A percentile compares a stretch with the other conserved stretches of the same genome.
Conservation (phyloP, 1,139 yeast species). For the Suhomyces choctaworum region DNA sequence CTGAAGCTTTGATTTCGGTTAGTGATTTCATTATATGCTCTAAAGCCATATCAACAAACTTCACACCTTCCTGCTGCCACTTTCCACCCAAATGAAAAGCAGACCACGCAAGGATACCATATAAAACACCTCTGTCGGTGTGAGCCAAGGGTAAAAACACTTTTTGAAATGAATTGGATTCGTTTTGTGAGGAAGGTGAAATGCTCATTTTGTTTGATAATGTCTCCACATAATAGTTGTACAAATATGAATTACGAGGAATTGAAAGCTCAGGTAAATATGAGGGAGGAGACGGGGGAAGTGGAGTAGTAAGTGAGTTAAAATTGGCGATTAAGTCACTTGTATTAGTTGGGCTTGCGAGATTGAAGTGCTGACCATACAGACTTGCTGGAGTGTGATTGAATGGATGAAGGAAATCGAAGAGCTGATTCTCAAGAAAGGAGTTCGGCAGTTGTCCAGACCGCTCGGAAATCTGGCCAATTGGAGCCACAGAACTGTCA, state of each 20-base stretch:
- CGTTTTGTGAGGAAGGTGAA: constrained; percentile 54
- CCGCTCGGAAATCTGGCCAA: neutral
- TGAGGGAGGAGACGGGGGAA: constrained; percentile 18
- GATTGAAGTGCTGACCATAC: constrained; percentile 3
- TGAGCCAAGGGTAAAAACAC: constrained; percentile 82
- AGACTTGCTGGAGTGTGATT: constrained; percentile 5
- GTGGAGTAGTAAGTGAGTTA: constrained; percentile 23
- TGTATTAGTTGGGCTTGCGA: constrained; percentile 4
- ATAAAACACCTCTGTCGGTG: constrained; percentile 63
- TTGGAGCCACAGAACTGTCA: neutral
- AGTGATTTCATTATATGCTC: constrained; percentile 36
- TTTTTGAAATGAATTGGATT: constrained; percentile 65
- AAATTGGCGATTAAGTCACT: constrained; percentile 21
- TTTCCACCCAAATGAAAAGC: constrained; percentile 61
- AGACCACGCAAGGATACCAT: constrained; percentile 76
- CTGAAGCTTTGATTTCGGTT: constrained; percentile 7
- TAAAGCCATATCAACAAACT: constrained; percentile 49
- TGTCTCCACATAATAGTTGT: constrained; percentile 64
- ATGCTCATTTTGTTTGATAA: constrained; percentile 61
- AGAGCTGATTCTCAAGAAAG: constrained; percentile 1
- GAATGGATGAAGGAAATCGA: constrained; percentile 6
- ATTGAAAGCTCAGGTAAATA: constrained; percentile 14
- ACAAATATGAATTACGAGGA: constrained; percentile 36
- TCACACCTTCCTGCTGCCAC: constrained; percentile 38
- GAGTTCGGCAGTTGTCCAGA: constrained; percentile 1